Base-by-base conservation (phyloP, 371 early-diverging fungal genomes). In the Antonospora locustae region DNA sequence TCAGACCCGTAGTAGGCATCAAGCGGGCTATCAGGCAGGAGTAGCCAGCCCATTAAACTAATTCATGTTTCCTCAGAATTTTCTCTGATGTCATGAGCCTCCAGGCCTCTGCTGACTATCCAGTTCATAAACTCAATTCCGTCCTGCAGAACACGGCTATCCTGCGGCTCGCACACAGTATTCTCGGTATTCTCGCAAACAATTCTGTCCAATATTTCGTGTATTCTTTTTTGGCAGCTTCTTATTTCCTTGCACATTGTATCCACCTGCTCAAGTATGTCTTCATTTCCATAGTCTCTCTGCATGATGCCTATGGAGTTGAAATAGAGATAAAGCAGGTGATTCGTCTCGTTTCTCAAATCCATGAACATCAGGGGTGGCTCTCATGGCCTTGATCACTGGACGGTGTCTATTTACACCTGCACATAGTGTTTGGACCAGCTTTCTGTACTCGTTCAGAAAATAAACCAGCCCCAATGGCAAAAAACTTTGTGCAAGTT, bases 301-400 rank as follows among this genome's bases (percentile, higher is more conserved):
- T 59, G 59, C 24, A 65, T 44, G 9, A 65, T 57, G 17, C 66
- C 66, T 6, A 65, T 50, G 4, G 54, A 38, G 14, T 55, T 65
- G 39, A 54, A 65, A 43, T 65, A 65, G 6, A 59, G 32, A 52
- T 54, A 65, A 22, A 60, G 16, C 1, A 65, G 34, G 16, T 65
- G 52, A 44, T 65, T 65, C 6, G 55, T 25, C 27, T 59, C 56
- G n/a, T 46, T 45, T 46, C 60, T 59, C 9, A 65, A 36, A 20
- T 55, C 38, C 25, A 29, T 40, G 9, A 59, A 17, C 22, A 23
- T n/a, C 27, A 9, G 37, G 52, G 59, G 11, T 34, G 23, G 14
- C 7, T 44, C 44, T 44, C 16, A 16, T 44, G 12, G 14, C 7
- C 9, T 12, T n/a, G 36, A 12, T 36, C n/a, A 12, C 12, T n/a